Base-by-base conservation (phyloP, 2,329 filamentous ascomycete species). In the Colletotrichum tamarilloi region DNA sequence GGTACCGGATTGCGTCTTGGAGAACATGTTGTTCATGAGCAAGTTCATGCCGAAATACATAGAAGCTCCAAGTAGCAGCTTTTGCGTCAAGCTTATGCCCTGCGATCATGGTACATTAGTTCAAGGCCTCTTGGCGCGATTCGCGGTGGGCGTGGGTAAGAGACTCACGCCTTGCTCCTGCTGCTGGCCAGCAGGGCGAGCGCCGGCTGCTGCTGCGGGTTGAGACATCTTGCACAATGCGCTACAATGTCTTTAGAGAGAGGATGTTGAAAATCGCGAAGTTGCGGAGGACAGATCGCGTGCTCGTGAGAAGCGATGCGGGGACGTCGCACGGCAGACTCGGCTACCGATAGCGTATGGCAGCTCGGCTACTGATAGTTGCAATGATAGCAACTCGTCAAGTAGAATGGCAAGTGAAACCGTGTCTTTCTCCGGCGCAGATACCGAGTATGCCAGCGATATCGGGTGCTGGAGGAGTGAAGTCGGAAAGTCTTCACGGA, bases 11-110 rank as follows among this genome's bases (percentile, higher is more conserved):
- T 85, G 83, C 68, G 86, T 84, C 77, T 85, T 88, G 58, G 84
- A 84, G 75, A 84, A 82, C 74, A 89, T 84, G 79, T 89, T 87
- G 78, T 86, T 87, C 83, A 92, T 85, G 68, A 88, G 78, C 69
- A 89, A 82, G 79, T 92, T 91, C 81, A 92, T 85, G 67, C 86
- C 89, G 75, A 91, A 84, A 80, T 89, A 92, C 78, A 91, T 83
- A 72, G 85, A 84, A 35, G 87, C 84, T 62, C 89, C 88, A 72
- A 91, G 82, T 49, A 87, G 77, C 38, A 91, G 81, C 75, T 75
- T 75, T 46, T 87, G 88, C 73, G 79, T 83, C 67, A 86, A 79
- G 75, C 71, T 80, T 70, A 88, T 78, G 35, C 79, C 80, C 81
- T 83, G 49, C 19, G 74, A 28, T 60, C 38, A 24, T 24, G 49